Evolutionary conservation across 129 eudicot genomes (phyloP), one percentile per base, ranked within the genome.

Genomic region (Arctium minus): DNA sequence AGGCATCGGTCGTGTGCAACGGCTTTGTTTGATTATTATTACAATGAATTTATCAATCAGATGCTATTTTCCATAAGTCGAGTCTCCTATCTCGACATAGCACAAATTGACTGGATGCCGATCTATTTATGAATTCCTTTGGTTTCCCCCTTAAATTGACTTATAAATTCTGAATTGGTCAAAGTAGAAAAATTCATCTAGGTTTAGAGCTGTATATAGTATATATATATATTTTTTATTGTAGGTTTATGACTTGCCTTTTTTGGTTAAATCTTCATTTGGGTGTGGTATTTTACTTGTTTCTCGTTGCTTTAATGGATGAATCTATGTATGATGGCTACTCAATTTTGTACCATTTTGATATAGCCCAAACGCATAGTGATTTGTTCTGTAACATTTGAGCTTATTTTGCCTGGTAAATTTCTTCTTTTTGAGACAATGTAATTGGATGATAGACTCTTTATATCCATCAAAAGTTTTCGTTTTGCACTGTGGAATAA

Each of bases 121-220:
- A 70, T 78, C 74, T 78, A 32, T 32, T 70, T 37, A 53, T 50
- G 35, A 83, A 37, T 70, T 77, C 6, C 5, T 70, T 4, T 22
- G 5, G 7, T 72, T 8, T 0, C 40, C 50, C 77, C 40, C 70
- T 60, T 29, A 82, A 60, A 15, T 18, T 77, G 78, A 53, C 71
- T 71, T 29, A 18, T 30, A 36, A 30, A 70, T 77, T 53, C 18
- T 38, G 48, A 71, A 77, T 72, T 83, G 42, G 38, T n/a, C 67
- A 78, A 79, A 15, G 79, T 72, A 65, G 70, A 72, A 39, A 69
- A 44, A 62, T 31, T 30, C 27, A 70, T 77, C 67, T 44, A 71
- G 82, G 82, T 70, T 83, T 77, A 62, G 82, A 70, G 67, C 42
- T 56, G 82, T 78, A 60, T 72, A 42, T 62, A 22, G 73, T 32